Conservation (phyloP, 2,329 filamentous ascomycete species). For the Penicillium glabrum region DNA sequence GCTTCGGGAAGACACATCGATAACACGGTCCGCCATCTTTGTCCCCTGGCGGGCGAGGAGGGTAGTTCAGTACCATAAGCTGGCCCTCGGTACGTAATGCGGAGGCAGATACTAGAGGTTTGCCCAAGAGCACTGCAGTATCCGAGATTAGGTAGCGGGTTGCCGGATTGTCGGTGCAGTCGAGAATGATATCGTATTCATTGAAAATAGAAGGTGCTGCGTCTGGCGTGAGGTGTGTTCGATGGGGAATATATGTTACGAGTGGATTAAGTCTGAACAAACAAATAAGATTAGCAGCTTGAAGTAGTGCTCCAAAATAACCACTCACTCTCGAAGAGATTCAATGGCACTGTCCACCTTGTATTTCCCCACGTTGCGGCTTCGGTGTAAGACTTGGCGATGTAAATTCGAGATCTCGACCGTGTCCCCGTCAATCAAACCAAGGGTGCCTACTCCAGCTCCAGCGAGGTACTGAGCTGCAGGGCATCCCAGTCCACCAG, state of each 20-base stretch:
- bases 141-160: slow-evolving; percentile 93
- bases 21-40: slow-evolving; percentile 77
- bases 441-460: slow-evolving; percentile 79
- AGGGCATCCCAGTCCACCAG: slow-evolving; percentile 87
- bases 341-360: slow-evolving; percentile 78
- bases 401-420: slow-evolving; percentile 92
- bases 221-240: slow-evolving; percentile 64
- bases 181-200: slow-evolving; percentile 79
- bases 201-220: slow-evolving; percentile 67
- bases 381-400: slow-evolving; percentile 81
- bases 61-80: slow-evolving; percentile 82
- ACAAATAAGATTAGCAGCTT: neutral
- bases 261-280: slow-evolving; percentile 67
- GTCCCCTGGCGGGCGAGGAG: slow-evolving; percentile 62
- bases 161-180: slow-evolving; percentile 92
- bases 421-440: slow-evolving; percentile 80
- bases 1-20: slow-evolving; percentile 84
- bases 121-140: slow-evolving; percentile 74
- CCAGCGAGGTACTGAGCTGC: slow-evolving; percentile 91
- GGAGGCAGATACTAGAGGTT: slow-evolving; percentile 83
- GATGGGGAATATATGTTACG: slow-evolving; percentile 63
- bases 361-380: slow-evolving; percentile 65
- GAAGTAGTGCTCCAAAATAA: neutral
- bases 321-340: slow-evolving; percentile 56
- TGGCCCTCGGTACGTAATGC: slow-evolving; percentile 88